A percentile compares a stretch with the other conserved stretches of the same genome.
phyloP scores from a whole-genome alignment of 192 early-diverging fungal species.

The Rhizophagus sp. region DNA sequence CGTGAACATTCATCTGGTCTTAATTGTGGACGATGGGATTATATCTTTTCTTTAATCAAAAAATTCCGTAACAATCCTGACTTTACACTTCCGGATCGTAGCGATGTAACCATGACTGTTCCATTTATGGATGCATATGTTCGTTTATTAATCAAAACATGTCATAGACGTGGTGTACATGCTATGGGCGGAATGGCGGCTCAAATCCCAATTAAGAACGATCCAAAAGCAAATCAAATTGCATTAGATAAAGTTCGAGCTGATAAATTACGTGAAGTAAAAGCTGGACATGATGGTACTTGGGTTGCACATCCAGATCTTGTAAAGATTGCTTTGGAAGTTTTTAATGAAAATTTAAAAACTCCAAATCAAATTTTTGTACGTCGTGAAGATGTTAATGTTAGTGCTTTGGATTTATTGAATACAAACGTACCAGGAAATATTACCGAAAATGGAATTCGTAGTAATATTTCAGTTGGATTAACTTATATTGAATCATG shows the following conservation, averaged over 20 bases:
- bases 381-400: constrained; percentile 88
- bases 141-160: constrained; percentile 95
- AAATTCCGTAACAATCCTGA: constrained; percentile 88
- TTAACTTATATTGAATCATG: constrained; percentile 95
- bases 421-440: constrained; percentile 70
- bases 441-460: constrained; percentile 90
- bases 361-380: constrained; percentile 94
- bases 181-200: constrained; percentile 99
- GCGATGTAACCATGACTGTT: constrained; percentile 89
- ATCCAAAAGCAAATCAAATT: constrained; percentile 83
- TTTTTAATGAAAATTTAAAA: constrained; percentile 96
- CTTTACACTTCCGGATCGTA: constrained; percentile 89
- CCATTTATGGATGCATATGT: constrained; percentile 99
- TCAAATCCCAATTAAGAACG: constrained; percentile 97
- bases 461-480: constrained; percentile 89
- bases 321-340: constrained; percentile 83
- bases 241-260: constrained; percentile 92
- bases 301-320: constrained; percentile 98
- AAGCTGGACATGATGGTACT: constrained; percentile 92
- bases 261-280: constrained; percentile 95
- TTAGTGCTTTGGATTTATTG: constrained; percentile 81
- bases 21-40: constrained; percentile 99
- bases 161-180: constrained; percentile 97
- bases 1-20: constrained; percentile 97
- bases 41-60: constrained; percentile 99